A percentile compares a stretch with the other conserved stretches of the same genome.
phyloP scores from a whole-genome alignment of 371 early-diverging fungal genomes.

The Mortierella sp. region DNA sequence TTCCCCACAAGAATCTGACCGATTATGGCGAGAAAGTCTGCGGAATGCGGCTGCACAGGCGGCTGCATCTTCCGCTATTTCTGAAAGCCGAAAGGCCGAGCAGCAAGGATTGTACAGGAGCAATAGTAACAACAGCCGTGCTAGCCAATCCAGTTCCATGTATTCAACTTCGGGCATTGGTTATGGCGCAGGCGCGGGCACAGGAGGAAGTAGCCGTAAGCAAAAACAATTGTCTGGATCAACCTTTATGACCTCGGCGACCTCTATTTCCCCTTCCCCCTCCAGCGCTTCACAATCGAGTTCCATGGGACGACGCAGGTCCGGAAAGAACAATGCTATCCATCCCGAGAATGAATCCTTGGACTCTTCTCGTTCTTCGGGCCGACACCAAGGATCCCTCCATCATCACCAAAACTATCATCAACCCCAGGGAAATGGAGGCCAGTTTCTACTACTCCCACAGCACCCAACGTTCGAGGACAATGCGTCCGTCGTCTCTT shows the following conservation, averaged over 20 bases:
- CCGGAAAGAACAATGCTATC: constrained; percentile 5
- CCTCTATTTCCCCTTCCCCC: constrained; percentile 18
- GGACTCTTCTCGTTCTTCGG: not conserved
- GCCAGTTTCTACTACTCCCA: not conserved
- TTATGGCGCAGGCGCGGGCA: no score
- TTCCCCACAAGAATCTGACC: constrained; percentile 21
- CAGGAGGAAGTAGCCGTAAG: no score
- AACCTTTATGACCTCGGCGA: constrained; percentile 22
- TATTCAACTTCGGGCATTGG: constrained; percentile 7
- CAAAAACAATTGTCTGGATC: constrained; percentile 28
- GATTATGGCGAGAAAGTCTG: constrained; percentile 32
- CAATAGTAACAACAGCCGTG: constrained; percentile 12
- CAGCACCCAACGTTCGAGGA: not conserved
- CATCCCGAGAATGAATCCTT: constrained; percentile 16
- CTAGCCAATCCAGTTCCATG: constrained; percentile 9
- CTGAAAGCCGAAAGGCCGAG: constrained; percentile 21
- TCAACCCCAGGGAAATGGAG: no score
- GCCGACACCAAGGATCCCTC: not conserved
- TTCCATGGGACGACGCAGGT: constrained; percentile 6
- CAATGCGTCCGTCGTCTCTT: constrained; percentile 32
- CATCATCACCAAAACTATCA: not conserved
- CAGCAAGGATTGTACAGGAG: constrained; percentile 7
- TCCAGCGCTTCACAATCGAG: constrained; percentile 30
- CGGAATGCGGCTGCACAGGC: constrained; percentile 28
- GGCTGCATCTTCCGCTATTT: not conserved